phyloP scores from a whole-genome alignment of 1,284 basidiomycete species.

The Uromyces viciae-fabae region DNA sequence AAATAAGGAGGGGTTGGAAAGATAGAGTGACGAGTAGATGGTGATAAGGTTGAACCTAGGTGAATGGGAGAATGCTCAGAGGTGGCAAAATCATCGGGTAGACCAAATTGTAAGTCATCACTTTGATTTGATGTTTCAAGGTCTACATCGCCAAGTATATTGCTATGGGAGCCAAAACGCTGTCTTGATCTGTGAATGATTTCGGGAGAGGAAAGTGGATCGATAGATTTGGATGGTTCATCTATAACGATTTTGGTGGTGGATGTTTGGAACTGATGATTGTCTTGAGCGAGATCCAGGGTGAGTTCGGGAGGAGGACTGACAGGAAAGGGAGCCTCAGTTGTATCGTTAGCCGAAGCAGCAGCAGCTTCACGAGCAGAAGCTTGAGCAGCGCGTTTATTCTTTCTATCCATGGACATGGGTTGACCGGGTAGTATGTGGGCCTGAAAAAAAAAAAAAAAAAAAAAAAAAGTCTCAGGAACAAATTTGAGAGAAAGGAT shows the following conservation, averaged over 20 bases:
- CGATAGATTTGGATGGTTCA: slow-evolving; percentile 43
- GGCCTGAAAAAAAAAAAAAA: slow-evolving; percentile 60
- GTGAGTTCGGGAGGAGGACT: slow-evolving; percentile 38
- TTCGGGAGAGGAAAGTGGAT: slow-evolving; percentile 46
- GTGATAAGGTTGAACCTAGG: slow-evolving; percentile 38
- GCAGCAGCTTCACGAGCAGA: slow-evolving; percentile 56
- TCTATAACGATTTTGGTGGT: slow-evolving; percentile 18
- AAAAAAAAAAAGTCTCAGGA: neutral
- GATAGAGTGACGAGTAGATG: slow-evolving; percentile 5
- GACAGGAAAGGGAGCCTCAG: slow-evolving; percentile 19
- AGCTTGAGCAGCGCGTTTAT: slow-evolving; percentile 89
- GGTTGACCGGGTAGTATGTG: slow-evolving; percentile 90
- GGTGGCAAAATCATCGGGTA: slow-evolving; percentile 62
- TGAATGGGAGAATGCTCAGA: slow-evolving; percentile 53
- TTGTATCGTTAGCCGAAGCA: slow-evolving; percentile 46
- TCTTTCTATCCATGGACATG: slow-evolving; percentile 92
- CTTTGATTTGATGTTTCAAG: slow-evolving; percentile 72
- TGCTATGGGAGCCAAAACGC: slow-evolving; percentile 58
- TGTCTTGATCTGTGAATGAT: slow-evolving; percentile 45
- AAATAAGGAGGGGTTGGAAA: slow-evolving; percentile 6
- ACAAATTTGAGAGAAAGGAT: neutral
- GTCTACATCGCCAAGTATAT: slow-evolving; percentile 67
- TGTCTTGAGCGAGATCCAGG: slow-evolving; percentile 16
- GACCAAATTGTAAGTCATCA: slow-evolving; percentile 70
- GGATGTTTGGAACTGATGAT: neutral